phyloP scores from a whole-genome alignment of 257 asterid genomes.

The Leonotis leonurus region DNA sequence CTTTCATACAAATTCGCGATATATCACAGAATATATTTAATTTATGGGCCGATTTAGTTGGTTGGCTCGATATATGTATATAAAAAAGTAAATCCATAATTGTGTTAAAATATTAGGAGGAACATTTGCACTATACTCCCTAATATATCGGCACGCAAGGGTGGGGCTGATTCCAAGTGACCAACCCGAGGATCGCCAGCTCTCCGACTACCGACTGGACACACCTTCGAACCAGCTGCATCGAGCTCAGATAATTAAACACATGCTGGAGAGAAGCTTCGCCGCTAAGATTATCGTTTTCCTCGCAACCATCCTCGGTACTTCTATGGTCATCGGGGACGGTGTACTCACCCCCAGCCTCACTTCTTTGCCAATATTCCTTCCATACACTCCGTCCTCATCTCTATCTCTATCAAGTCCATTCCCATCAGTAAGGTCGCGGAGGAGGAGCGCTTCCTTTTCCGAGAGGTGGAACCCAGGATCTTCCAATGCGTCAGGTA shows the following conservation, averaged over 20 bases:
- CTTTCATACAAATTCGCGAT: too few species aligned
- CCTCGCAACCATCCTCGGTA: constrained; percentile 58
- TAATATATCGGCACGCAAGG: constrained; percentile 47
- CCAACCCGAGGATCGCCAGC: constrained; percentile 38
- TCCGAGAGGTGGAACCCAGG: not conserved
- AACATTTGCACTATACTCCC: constrained; percentile 24
- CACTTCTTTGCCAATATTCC: not conserved
- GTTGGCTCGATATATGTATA: too few species aligned
- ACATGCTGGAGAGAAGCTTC: constrained; percentile 31
- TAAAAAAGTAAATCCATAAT: too few species aligned
- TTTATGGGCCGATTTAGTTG: too few species aligned
- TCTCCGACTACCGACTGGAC: constrained; percentile 23
- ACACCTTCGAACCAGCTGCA: too few species aligned
- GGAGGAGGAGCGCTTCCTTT: not conserved
- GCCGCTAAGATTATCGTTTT: constrained; percentile 28
- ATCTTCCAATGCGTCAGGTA: not conserved
- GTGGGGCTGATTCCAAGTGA: constrained; percentile 47
- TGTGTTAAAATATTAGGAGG: constrained; percentile 42
- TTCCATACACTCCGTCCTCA: not conserved
- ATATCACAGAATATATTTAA: too few species aligned
- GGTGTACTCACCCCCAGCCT: constrained; percentile 74
- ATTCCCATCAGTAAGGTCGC: not conserved
- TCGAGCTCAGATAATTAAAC: too few species aligned
- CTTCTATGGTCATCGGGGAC: constrained; percentile 88
- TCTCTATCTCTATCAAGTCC: not conserved